Base-by-base conservation (phyloP, 2,329 filamentous ascomycete species). In the Aurifilum marmelostoma region DNA sequence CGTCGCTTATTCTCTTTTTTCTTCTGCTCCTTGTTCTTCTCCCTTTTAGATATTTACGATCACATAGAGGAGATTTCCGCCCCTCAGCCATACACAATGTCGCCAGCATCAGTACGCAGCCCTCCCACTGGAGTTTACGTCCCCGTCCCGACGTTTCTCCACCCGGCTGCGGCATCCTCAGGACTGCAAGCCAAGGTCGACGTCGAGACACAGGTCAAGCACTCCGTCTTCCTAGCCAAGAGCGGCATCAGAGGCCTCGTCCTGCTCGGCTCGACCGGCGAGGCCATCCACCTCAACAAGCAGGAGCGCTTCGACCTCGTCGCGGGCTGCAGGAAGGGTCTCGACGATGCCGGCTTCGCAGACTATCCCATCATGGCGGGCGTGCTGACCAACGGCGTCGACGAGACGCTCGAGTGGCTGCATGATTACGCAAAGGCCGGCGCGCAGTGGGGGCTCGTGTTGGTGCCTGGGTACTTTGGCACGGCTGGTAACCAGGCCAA, bases 381-480 rank as follows among this genome's bases (percentile, higher is more conserved):
- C 14, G 89, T 88, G 1, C 82, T 88, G 50, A 86, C 87, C 21
- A 87, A 90, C 75, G 87, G 85, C 66, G 81, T 91, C 29, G 87
- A 88, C 52, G 89, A 76, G 68, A 76, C 86, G 0, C 76, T 90
- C 4, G 79, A 84, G 67, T 86, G 87, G 75, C 69, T 83, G 67
- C 71, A 76, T 12, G 76, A 78, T 66, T 86, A 86, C 68, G 83
- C 85, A 71, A 79, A 83, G 58, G 87, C 88, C 0, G 87, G 88
- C 14, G 85, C 85, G 16, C 84, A 88, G 72, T 90, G 86, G 83
- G 89, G 88, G 29, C 79, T 91, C 69, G 86, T 88, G 47, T 82
- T 91, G 60, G 86, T 87, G 56, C 89, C 88, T 0, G 88, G 88
- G 0, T 91, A 91, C 76, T 91, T 91, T 77, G 88, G 87, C 2